Base-by-base conservation (phyloP, 495 filamentous ascomycete genomes). In the Podospora bellae-mahoneyi region DNA sequence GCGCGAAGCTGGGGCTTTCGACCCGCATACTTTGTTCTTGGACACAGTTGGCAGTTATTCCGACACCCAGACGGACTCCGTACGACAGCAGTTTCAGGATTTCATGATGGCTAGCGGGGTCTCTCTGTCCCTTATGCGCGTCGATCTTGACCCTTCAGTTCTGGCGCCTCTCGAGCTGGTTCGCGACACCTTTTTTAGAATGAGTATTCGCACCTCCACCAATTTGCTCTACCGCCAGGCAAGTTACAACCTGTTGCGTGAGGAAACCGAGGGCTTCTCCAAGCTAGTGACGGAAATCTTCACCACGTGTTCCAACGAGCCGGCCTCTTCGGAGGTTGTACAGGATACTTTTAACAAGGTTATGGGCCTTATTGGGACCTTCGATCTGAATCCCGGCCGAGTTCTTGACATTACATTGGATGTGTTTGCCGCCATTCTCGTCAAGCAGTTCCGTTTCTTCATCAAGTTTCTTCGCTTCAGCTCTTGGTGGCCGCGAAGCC, bases 261-360 rank as follows among this genome's bases (percentile, higher is more conserved):
- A 99, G 82, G 96, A 99, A 78, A 91, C 92, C 0, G 96, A 99
- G 78, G 96, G 96, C 34, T 99, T 94, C 73, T 85, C 87, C 10
- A 89, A 90, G 67, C 69, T 88, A 3, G 84, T 88, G 23, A 84
- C 88, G 18, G 88, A 89, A 71, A 69, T 90, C 2, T 88, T 89
- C 75, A 83, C 84, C 5, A 89, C 88, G 64, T 84, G 86, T 65
- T 83, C 80, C 61, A 78, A 78, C 5, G 80, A 81, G 60, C 85
- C 83, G 64, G 76, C 79, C 28, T 79, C 78, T 32, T 80, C 73
- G 57, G 76, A 77, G 56, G 71, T 73, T n/a, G 77, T 90, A 86
- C 18, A 84, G 86, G 69, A 82, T 60, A 77, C 80, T 9, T 83
- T 78, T 66, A 75, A 78, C 66, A 78, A 73, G 44, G 89, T 98